Evolutionary conservation across 495 filamentous ascomycete genomes (phyloP).

Genomic region (Podospora appendiculata): DNA sequence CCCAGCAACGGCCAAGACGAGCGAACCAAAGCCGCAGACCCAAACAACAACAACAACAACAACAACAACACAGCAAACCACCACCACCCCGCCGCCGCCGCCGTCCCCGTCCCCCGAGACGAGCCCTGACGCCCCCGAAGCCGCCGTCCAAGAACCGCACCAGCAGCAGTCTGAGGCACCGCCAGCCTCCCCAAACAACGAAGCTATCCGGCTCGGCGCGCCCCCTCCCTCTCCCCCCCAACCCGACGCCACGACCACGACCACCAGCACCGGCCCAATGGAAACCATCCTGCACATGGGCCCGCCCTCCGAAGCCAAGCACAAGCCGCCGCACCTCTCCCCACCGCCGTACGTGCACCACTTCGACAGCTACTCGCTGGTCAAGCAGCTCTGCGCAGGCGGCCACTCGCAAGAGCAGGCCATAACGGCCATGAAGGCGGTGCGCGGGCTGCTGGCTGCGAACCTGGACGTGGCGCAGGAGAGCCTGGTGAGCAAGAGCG

Average conservation of each 20-base stretch:
- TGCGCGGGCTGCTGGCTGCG: constrained; percentile 62
- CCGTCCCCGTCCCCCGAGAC: too few relatives aligned
- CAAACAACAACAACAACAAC: not conserved
- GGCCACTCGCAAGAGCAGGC: constrained; percentile 65
- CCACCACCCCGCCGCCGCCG: too few relatives aligned
- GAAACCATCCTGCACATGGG: constrained; percentile 58
- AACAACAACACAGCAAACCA: not conserved
- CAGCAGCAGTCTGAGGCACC: too few relatives aligned
- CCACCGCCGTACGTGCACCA: constrained; percentile 83
- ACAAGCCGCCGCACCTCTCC: constrained; percentile 49
- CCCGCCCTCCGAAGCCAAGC: constrained; percentile 20
- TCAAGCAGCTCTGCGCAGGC: constrained; percentile 61
- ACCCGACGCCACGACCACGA: not conserved
- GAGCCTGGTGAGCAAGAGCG: constrained; percentile 67
- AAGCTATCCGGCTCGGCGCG: too few relatives aligned
- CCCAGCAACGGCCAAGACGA: not conserved
- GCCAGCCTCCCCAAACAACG: too few relatives aligned
- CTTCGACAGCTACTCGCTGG: constrained; percentile 88
- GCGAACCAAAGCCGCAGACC: not conserved
- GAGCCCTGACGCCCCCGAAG: too few relatives aligned
- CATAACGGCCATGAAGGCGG: constrained; percentile 79
- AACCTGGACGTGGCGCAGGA: constrained; percentile 75
- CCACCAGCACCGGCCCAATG: constrained; percentile 39
- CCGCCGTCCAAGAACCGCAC: too few relatives aligned
- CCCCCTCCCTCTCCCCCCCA: not conserved